Base-by-base conservation (phyloP, 2,329 filamentous ascomycete species). In the Colletotrichum tabaci region DNA sequence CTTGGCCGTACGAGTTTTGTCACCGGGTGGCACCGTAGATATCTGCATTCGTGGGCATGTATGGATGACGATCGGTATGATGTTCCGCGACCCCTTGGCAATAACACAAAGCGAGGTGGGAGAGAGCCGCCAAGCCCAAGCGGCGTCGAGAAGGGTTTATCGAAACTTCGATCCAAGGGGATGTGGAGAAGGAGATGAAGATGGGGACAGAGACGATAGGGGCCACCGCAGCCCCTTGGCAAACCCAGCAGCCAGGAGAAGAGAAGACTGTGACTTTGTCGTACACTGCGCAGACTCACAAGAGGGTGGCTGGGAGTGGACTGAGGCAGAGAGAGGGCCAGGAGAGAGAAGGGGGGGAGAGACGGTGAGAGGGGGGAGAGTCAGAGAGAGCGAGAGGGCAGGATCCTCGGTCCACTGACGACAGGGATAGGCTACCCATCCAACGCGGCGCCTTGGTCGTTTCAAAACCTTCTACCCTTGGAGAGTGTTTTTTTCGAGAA, bases 21-120 rank as follows among this genome's bases (percentile, higher is more conserved):
- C 26, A 26, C 26, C n/a, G 8, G 52, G 21, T 5, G 47, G n/a
- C 47, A 26, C 26, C 26, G 26, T 26, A 4, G 26, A 26, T 26
- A 26, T 26, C 26, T 26, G 26, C 4, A 26, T 26, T 26, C 26
- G 26, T 26, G 26, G 26, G 26, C 4, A 26, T 26, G 3, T 26
- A 26, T 26, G 26, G 57, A 49, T 46, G 68, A 67, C 58, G 64
- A 68, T 68, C 52, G 57, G 52, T 53, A 53, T 68, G 65, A 67
- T 53, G 57, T 53, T n/a, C 38, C 44, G 44, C n/a, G 44, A 63
- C 35, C 64, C 64, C 26, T 50, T 47, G 65, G 44, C 35, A 50
- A 67, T 67, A 63, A n/a, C 23, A 21, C 7, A 15, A 18, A 26
- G 7, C 38, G 26, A 35, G 50, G 18, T 26, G 26, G 26, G 67